Percentiles rank a stretch among this genome's conserved stretches.
These are phyloP conservation scores for Malus hybrid DNA, from an alignment of 331 rosid species.

Conservation along the genomic window DNA sequence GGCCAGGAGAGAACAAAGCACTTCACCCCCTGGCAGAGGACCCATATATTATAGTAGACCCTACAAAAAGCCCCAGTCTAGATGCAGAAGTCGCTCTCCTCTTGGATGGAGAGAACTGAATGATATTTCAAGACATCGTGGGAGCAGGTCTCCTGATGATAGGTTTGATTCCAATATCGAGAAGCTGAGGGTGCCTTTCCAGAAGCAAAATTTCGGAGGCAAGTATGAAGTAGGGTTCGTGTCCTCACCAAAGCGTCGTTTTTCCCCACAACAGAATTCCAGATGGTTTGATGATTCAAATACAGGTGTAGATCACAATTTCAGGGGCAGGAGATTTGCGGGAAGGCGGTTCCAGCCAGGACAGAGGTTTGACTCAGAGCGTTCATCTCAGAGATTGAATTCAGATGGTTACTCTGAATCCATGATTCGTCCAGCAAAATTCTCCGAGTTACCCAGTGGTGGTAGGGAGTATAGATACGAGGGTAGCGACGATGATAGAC, in stretches of 20 bases:
- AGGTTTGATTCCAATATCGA: conserved; percentile 21
- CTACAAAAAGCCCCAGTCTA: conserved; percentile 20
- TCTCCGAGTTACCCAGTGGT: conserved; percentile 5
- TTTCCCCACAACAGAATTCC: conserved; percentile 18
- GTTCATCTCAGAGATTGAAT: conserved; percentile 11
- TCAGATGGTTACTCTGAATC: conserved; percentile 26
- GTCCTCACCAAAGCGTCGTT: conserved; percentile 22
- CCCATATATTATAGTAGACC: conserved; percentile 24
- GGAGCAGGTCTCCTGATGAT: conserved; percentile 33
- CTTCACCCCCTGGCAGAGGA: conserved; percentile 20
- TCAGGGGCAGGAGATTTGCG: conserved; percentile 24
- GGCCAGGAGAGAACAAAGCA: conserved; percentile 24
- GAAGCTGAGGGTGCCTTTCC: conserved; percentile 20
- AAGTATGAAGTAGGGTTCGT: conserved; percentile 19
- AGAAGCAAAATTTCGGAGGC: conserved; percentile 22
- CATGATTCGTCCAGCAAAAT: conserved; percentile 16
- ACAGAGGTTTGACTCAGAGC: conserved; percentile 21
- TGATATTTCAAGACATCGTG: conserved; percentile 12
- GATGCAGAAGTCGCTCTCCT: conserved; percentile 36
- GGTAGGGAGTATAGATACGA: conserved; percentile 21
- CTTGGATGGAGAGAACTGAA: conserved; percentile 18
- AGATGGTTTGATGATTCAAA: conserved; percentile 25
- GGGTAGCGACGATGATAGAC: conserved; percentile 23
- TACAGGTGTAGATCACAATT: conserved; percentile 10
- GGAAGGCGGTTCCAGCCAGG: conserved; percentile 19